These are phyloP conservation scores for Parathielavia hyrcaniae DNA, from an alignment of 495 filamentous ascomycete species.

Conservation along the genomic window DNA sequence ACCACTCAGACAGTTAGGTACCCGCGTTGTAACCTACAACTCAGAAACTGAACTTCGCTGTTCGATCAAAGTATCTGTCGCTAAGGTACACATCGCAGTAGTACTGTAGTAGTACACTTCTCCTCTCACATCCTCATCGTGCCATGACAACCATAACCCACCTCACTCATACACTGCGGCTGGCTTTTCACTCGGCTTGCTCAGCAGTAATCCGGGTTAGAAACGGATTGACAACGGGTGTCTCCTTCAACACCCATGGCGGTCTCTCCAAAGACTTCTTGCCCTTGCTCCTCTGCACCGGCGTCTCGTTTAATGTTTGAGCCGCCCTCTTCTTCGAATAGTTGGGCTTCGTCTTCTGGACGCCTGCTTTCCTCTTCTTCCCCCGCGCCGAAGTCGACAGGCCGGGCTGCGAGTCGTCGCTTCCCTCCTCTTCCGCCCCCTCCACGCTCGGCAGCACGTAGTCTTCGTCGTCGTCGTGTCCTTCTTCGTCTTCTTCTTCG, in stretches of 20 bases:
- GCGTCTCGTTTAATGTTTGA: not conserved
- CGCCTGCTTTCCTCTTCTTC: not conserved
- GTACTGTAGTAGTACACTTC: no score
- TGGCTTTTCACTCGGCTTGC: not conserved
- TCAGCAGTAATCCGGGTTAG: not conserved
- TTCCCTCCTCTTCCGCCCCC: not conserved
- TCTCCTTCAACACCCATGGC: not conserved
- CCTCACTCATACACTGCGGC: not conserved
- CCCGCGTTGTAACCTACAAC: no score
- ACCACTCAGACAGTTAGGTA: no score
- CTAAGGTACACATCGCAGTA: no score
- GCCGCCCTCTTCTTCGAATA: not conserved
- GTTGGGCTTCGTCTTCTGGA: not conserved
- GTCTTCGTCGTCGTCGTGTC: not conserved
- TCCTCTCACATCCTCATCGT: not conserved
- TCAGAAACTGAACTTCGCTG: no score
- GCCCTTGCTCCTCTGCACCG: not conserved
- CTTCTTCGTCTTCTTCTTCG: not conserved
- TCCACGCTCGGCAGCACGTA: not conserved
- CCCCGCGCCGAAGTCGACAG: no score
- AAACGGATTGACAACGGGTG: slow-evolving; percentile 1
- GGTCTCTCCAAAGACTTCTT: not conserved
- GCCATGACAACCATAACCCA: not conserved
- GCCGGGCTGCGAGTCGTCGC: no score
- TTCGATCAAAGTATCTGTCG: no score